Evolutionary conservation across 1,284 basidiomycete genomes (phyloP).

Genomic region (Lentinus polychrous): DNA sequence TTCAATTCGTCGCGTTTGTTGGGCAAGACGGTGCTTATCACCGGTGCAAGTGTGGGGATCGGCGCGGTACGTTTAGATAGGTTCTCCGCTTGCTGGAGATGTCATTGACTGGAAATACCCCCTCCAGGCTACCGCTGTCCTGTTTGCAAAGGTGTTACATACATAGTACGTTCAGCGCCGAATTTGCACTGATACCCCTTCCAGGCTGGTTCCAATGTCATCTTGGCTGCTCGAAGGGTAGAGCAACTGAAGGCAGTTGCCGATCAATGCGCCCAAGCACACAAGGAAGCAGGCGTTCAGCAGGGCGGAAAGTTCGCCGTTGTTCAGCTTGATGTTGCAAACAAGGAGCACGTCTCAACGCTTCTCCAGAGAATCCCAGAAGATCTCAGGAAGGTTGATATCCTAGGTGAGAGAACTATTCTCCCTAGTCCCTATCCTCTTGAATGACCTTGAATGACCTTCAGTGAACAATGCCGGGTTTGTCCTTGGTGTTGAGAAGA

Average conservation of each 20-base stretch:
- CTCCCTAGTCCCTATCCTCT: not conserved
- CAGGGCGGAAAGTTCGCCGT: slow-evolving; percentile 65
- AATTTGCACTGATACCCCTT: slow-evolving; percentile 4
- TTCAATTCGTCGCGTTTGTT: slow-evolving; percentile 73
- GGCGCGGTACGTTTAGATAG: slow-evolving; percentile 50
- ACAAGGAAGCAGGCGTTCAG: slow-evolving; percentile 64
- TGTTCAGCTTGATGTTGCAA: slow-evolving; percentile 70
- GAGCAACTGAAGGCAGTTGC: slow-evolving; percentile 61
- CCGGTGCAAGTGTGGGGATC: slow-evolving; percentile 81
- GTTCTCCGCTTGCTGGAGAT: too few relatives aligned
- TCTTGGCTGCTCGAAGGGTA: slow-evolving; percentile 63
- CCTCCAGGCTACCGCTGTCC: slow-evolving; percentile 68
- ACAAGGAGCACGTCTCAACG: slow-evolving; percentile 58
- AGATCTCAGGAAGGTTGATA: slow-evolving; percentile 62
- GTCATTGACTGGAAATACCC: not conserved
- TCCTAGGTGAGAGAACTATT: slow-evolving; percentile 49
- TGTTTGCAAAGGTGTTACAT: slow-evolving; percentile 68
- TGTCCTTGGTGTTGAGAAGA: slow-evolving; percentile 76
- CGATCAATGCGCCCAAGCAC: slow-evolving; percentile 60
- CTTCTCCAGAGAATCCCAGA: slow-evolving; percentile 65
- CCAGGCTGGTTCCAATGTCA: slow-evolving; percentile 74
- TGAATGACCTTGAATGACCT: not conserved
- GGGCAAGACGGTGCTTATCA: slow-evolving; percentile 83
- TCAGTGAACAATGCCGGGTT: slow-evolving; percentile 86
- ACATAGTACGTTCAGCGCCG: not conserved